These are phyloP conservation scores for Cucurbita argyrosperma DNA, from an alignment of 306 rosid genomes.

Conservation along the genomic window DNA sequence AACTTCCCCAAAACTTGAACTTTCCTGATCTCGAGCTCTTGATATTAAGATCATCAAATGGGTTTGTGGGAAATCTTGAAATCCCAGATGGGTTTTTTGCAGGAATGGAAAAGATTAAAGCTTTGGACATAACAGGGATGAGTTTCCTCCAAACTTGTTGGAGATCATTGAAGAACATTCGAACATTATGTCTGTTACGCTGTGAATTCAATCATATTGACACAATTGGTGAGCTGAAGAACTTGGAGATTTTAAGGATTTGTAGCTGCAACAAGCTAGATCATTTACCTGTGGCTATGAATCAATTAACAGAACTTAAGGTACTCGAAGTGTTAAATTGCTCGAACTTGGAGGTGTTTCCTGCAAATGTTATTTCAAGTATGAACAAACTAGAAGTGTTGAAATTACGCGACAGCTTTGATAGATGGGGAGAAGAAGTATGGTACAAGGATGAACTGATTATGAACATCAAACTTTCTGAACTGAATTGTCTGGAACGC, in stretches of 20 bases:
- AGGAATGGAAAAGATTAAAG: not conserved
- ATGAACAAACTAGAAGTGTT: slow-evolving; percentile 3
- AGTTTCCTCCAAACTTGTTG: not conserved
- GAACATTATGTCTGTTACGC: not conserved
- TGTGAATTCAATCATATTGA: not conserved
- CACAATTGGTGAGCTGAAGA: not conserved
- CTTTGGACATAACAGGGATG: not conserved
- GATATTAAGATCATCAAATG: not conserved
- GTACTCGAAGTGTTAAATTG: not conserved
- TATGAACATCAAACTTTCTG: not conserved
- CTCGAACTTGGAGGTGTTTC: not conserved
- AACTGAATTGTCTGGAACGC: not conserved
- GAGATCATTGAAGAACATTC: not conserved
- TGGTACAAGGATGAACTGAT: not conserved
- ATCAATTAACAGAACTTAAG: not conserved
- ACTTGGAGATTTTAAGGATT: not conserved
- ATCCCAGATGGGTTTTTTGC: not conserved
- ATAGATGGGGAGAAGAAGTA: not conserved
- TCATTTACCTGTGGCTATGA: not conserved
- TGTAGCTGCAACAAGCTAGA: not conserved
- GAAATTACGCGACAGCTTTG: not conserved
- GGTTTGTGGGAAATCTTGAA: not conserved
- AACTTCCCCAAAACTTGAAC: not conserved
- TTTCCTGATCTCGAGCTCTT: not conserved
- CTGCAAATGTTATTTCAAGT: not conserved